Conservation (phyloP, 805 yeast species). For the Clavispora vitiphila region DNA sequence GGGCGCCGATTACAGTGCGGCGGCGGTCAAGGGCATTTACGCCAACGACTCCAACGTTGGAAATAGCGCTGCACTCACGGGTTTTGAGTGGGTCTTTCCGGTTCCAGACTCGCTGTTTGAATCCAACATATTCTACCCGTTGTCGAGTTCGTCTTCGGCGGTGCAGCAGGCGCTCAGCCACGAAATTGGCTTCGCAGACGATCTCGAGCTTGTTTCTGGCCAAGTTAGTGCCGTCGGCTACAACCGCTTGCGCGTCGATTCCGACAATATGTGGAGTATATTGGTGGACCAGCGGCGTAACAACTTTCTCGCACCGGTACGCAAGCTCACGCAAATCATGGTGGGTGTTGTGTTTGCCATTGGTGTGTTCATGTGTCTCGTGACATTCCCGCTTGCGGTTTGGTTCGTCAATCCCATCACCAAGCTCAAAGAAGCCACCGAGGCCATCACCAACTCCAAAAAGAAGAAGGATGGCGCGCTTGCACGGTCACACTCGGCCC, state of each 20-base stretch:
- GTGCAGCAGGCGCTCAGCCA: slow-evolving; percentile 25
- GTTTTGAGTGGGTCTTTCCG: slow-evolving; percentile 33
- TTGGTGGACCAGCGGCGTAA: slow-evolving; percentile 59
- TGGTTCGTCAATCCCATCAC: slow-evolving; percentile 82
- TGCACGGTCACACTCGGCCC: not conserved
- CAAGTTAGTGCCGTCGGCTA: slow-evolving; percentile 32
- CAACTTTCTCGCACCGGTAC: slow-evolving; percentile 59
- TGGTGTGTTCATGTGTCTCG: slow-evolving; percentile 64
- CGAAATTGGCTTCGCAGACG: slow-evolving; percentile 25
- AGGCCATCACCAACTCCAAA: slow-evolving; percentile 50
- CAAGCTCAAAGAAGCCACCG: slow-evolving; percentile 76
- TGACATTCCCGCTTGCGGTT: slow-evolving; percentile 81
- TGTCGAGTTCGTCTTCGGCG: slow-evolving; percentile 21
- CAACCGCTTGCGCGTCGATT: slow-evolving; percentile 23
- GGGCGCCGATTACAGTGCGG: slow-evolving; percentile 23
- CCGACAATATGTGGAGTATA: slow-evolving; percentile 60
- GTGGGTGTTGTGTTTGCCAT: slow-evolving; percentile 75
- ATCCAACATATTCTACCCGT: slow-evolving; percentile 21
- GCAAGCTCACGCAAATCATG: slow-evolving; percentile 59
- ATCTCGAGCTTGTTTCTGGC: slow-evolving; percentile 19
- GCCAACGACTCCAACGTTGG: slow-evolving; percentile 25
- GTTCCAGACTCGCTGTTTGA: slow-evolving; percentile 8
- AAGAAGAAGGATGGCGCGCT: slow-evolving; percentile 17
- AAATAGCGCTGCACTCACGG: slow-evolving; percentile 40
- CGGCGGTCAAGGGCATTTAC: slow-evolving; percentile 32